These are phyloP conservation scores for Eleusine coracana DNA, from an alignment of 176 grass and related monocot genomes.

Conservation along the genomic window DNA sequence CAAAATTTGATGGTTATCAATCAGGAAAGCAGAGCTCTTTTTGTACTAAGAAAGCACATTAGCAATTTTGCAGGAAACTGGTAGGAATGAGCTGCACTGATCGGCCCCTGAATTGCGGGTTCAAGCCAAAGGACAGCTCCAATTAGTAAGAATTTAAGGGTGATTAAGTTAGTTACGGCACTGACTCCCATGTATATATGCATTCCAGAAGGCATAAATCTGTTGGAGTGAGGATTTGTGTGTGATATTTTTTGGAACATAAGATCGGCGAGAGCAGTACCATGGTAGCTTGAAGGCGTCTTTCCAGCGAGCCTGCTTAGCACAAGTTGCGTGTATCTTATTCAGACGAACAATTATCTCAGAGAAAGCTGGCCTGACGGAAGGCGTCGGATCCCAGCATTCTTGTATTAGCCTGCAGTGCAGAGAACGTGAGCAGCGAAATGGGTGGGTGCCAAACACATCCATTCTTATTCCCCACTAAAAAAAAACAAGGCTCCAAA, in stretches of 20 bases:
- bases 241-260: not conserved
- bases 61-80: not conserved
- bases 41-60: not conserved
- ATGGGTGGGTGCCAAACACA: not conserved
- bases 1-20: constrained; percentile 1
- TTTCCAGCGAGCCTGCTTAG: constrained; percentile 70
- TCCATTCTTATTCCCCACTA: not conserved
- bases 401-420: constrained; percentile 73
- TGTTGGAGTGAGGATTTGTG: not conserved
- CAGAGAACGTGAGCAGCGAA: constrained; percentile 19
- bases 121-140: not conserved
- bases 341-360: constrained; percentile 83
- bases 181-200: not conserved
- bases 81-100: not conserved
- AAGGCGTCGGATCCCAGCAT: constrained; percentile 78
- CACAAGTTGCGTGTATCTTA: constrained; percentile 49
- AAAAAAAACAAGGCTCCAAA: not conserved
- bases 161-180: not conserved
- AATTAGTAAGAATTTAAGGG: not conserved
- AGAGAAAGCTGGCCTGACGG: constrained; percentile 61
- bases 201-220: not conserved
- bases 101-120: not conserved
- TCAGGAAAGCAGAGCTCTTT: not conserved
- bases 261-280: constrained; percentile 41
- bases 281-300: constrained; percentile 83